Conservation (phyloP, 1,284 basidiomycete species). For the Malassezia pachydermatis region DNA sequence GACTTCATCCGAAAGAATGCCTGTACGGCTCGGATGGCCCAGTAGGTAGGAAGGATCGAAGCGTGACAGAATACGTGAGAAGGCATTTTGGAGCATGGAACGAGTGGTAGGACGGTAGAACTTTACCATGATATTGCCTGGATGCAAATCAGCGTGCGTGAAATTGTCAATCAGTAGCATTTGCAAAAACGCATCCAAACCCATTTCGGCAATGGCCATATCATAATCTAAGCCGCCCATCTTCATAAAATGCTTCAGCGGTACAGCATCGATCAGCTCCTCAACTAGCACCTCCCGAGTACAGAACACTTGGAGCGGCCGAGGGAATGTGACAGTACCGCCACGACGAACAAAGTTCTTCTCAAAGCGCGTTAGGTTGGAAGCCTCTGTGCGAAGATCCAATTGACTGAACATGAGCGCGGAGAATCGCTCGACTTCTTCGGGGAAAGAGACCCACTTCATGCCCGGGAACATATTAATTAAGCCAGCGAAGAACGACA, state of each 20-base stretch:
- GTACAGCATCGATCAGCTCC: constrained; percentile 84
- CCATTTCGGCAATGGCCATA: constrained; percentile 76
- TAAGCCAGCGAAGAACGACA: constrained; percentile 77
- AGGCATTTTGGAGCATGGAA: constrained; percentile 32
- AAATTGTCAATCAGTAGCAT: constrained; percentile 98
- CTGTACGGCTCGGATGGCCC: constrained; percentile 9
- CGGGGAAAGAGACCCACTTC: constrained; percentile 90
- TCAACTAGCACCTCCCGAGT: constrained; percentile 75
- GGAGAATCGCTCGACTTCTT: constrained; percentile 89
- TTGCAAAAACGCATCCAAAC: constrained; percentile 89
- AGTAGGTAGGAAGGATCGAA: constrained; percentile 40
- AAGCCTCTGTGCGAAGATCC: constrained; percentile 78
- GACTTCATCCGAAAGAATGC: constrained; percentile 33
- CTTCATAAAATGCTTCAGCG: constrained; percentile 73
- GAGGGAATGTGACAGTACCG: constrained; percentile 76
- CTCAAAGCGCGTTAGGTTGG: constrained; percentile 77
- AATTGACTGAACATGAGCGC: constrained; percentile 96
- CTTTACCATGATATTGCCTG: constrained; percentile 95
- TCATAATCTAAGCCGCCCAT: constrained; percentile 79
- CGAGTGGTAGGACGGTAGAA: constrained; percentile 65
- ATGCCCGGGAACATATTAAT: constrained; percentile 79
- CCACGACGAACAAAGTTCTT: constrained; percentile 66
- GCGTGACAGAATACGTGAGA: constrained; percentile 33
- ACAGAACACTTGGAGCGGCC: constrained; percentile 69
- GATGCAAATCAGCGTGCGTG: constrained; percentile 74